Conservation (phyloP, 163 green algal genomes). For the Chlorella variabilis region DNA sequence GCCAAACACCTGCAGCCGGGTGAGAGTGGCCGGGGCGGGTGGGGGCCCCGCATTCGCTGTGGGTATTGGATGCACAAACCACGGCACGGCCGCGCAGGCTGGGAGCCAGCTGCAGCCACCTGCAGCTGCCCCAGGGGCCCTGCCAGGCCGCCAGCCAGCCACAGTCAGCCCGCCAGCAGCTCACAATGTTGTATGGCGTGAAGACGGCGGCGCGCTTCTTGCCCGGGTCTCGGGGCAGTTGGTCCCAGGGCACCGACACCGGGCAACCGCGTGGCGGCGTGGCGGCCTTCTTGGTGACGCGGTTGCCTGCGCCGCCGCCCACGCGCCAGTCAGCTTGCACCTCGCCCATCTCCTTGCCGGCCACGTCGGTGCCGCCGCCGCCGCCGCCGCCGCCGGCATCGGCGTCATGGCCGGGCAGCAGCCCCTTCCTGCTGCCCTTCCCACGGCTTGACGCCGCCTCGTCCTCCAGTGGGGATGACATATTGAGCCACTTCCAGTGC, state of each 20-base stretch:
- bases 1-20: constrained; percentile 39
- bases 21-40: neutral
- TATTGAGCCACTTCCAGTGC: neutral
- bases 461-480: neutral
- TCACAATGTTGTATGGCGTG: constrained; percentile 43
- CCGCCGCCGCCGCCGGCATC: too few species aligned
- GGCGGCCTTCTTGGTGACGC: neutral
- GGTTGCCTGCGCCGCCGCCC: too few species aligned
- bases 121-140: too few species aligned
- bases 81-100: too few species aligned
- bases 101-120: too few species aligned
- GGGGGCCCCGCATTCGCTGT: too few species aligned
- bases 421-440: neutral
- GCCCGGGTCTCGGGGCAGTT: constrained; percentile 5
- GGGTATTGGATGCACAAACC: too few species aligned
- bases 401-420: neutral
- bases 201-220: constrained; percentile 25
- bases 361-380: neutral
- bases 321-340: too few species aligned
- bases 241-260: constrained; percentile 11
- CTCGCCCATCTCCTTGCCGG: too few species aligned
- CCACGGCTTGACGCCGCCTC: too few species aligned
- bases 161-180: neutral
- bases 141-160: neutral
- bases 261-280: neutral